Conservation (phyloP, 352 stramenopile species). For the Aphanomyces astaci region DNA sequence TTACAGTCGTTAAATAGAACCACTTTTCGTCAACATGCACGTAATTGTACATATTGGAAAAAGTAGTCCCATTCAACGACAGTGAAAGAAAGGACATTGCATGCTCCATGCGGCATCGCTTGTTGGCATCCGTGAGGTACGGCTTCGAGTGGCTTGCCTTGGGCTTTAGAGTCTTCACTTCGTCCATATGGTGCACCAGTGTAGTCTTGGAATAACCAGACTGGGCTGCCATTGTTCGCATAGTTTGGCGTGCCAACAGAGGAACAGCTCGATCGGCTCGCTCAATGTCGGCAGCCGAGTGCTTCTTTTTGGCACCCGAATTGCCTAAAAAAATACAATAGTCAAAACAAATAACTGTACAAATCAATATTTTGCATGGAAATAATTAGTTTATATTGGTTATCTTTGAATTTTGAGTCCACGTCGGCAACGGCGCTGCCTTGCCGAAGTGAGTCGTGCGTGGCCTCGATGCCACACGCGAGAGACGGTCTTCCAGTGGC, state of each 20-base stretch:
- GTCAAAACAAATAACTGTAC: neutral
- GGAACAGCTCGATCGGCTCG: neutral
- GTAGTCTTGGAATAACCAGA: neutral
- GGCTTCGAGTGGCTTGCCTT: neutral
- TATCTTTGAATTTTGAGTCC: neutral
- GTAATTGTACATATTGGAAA: too few relatives aligned
- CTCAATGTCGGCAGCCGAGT: neutral
- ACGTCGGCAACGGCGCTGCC: neutral
- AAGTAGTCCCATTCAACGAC: too few relatives aligned
- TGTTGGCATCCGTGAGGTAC: neutral
- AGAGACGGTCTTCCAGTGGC: neutral
- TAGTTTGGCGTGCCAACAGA: neutral
- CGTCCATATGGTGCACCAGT: neutral
- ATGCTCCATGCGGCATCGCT: too few relatives aligned
- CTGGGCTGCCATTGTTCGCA: neutral
- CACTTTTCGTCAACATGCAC: too few relatives aligned
- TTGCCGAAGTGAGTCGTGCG: neutral
- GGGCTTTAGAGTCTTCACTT: neutral
- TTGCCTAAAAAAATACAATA: neutral
- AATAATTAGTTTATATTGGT: neutral
- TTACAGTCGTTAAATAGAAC: too few relatives aligned
- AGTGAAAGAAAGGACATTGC: too few relatives aligned
- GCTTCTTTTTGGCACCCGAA: neutral
- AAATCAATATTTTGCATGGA: neutral
- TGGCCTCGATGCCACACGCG: neutral